Evolutionary conservation across 108 stramenopile species (phyloP), one percentile per base, ranked within the genome.

Genomic region (Nannochloropsis oceanica): DNA sequence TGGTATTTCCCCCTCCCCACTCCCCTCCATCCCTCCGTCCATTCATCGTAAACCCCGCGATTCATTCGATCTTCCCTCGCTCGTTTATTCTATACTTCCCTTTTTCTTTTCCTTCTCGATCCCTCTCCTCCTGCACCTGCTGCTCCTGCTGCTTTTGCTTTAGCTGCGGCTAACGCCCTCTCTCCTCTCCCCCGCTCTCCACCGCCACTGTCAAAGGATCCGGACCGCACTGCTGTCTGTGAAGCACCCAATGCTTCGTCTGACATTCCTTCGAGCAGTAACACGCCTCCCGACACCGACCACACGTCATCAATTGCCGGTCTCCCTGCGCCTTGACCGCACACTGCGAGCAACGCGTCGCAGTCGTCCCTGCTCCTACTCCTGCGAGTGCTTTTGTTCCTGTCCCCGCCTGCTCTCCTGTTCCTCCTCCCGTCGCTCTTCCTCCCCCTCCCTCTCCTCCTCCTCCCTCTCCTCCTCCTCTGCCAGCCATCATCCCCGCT

Each of bases 231-330:
- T 20, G 13, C 7, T 26, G 25, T 84, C 84, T 87, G 85, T 88
- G 87, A 0, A 12, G 12, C 11, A 42, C 27, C 87, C 87, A 88
- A 27, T 88, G 84, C 80, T 83, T 24, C 43, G 83, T 87, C 87
- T 88, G 87, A 80, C 87, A 88, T 18, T 59, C 87, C 79, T 85
- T 87, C 42, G 84, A 84, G 26, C 87, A 88, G 87, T 88, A 88
- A 20, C 11, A 43, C 11, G 44, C 87, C 43, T 85, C 81, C 2
- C 87, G 87, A 81, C 87, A 88, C 18, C 87, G 84, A 13, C 84
- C 82, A 84, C 87, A 88, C 80, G 42, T 27, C 84, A 85, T 27
- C 25, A 43, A 43, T 9, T 82, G 59, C 59, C 59, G 59, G n/a
- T 73, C 59, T 9, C 59, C n/a, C 22, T 73, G 22, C 5, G 59